Evolutionary conservation across 2,329 filamentous ascomycete species (phyloP).

Genomic region (Fusarium globosum): DNA sequence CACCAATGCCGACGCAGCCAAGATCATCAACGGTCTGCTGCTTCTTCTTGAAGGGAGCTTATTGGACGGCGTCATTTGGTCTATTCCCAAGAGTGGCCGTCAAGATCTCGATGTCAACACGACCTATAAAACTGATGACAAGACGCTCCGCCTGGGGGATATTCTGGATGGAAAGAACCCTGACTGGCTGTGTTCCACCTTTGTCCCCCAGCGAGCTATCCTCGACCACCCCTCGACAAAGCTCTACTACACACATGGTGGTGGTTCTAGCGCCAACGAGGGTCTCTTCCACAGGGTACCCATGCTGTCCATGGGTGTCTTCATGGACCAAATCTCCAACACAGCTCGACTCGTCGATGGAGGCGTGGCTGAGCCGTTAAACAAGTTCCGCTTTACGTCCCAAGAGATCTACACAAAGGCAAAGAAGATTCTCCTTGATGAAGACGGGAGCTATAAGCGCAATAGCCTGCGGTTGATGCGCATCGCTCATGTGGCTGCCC

Average conservation of each 20-base stretch:
- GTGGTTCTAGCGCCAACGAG: slow-evolving; percentile 52
- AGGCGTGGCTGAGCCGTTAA: neutral
- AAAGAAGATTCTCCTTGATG: neutral
- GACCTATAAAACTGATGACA: neutral
- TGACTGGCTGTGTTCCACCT: neutral
- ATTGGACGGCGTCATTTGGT: neutral
- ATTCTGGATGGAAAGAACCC: neutral
- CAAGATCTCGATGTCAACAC: neutral
- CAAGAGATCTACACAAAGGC: neutral
- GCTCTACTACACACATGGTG: neutral
- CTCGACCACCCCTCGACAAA: neutral
- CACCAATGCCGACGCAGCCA: neutral
- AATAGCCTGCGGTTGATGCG: neutral
- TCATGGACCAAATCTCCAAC: slow-evolving; percentile 42
- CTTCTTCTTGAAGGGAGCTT: neutral
- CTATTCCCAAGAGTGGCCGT: neutral
- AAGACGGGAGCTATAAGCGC: neutral
- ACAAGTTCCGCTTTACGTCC: neutral
- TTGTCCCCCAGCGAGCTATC: neutral
- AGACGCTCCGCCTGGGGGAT: neutral
- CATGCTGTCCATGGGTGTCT: slow-evolving; percentile 51
- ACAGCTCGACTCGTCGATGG: neutral
- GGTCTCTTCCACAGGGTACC: slow-evolving; percentile 52
- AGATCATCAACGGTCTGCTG: neutral
- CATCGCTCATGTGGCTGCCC: neutral